Base-by-base conservation (phyloP, 257 asterid species). In the Primulina huaijiensis region DNA sequence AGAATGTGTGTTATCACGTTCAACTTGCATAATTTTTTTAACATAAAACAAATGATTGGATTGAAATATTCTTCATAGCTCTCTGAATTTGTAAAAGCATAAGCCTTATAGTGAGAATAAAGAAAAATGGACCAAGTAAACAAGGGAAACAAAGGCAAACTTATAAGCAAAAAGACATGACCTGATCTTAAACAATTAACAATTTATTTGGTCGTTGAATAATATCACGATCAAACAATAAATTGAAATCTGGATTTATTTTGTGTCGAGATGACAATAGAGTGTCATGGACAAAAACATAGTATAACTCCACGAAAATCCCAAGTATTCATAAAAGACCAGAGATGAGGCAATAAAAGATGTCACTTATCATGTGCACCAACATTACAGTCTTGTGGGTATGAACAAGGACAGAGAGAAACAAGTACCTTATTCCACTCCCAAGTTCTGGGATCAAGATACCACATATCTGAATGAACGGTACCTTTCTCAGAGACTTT, bases 381-480 rank as follows among this genome's bases (percentile, higher is more conserved):
- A 9, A 31, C 34, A 43, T 23, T 65, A 65, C 46, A 34, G 43
- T n/a, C 17, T 27, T 30, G 30, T 62, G 34, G 55, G 29, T 27
- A 10, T 19, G 23, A 65, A 62, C 4, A 62, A 71, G 59, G 53
- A 64, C 63, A 34, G 7, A 57, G 40, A 67, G 62, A 76, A 75
- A 80, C 34, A 70, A 55, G 55, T 79, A 91, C 99, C 99, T 94
- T 94, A 83, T 89, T 91, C 99, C 99, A 94, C 71, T 89, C 92
- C 99, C 99, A 94, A 66, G 91, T 87, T 85, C 77, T 87, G 61
- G 99, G 99, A 84, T 94, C 96, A 77, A 94, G 97, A 73, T 87
- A 77, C 96, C 96, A 94, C 88, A 91, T 83, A 80, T 94, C 99
- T 68, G 97, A 83, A 76, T 94, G 97, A 82, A 91, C 96, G 57